Conservation (phyloP, 2,329 filamentous ascomycete species). For the Corinectria fuckeliana region DNA sequence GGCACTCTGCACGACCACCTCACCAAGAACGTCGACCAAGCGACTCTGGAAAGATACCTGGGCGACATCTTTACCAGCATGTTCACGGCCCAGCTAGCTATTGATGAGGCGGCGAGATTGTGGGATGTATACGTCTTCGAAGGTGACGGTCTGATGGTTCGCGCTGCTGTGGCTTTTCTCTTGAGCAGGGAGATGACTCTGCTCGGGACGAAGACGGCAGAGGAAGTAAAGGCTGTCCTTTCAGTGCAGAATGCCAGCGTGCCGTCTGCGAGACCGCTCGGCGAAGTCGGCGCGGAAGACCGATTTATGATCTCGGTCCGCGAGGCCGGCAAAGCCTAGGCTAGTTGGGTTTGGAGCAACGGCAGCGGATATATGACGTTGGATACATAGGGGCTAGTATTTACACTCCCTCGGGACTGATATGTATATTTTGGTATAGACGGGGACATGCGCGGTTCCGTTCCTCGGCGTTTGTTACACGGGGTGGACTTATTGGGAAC, state of each 20-base stretch:
- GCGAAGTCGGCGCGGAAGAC: slow-evolving; percentile 56
- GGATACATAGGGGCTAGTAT: slow-evolving; percentile 15
- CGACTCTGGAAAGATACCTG: slow-evolving; percentile 62
- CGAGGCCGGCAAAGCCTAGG: slow-evolving; percentile 44
- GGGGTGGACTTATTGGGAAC: slow-evolving; percentile 24
- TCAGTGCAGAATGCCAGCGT: slow-evolving; percentile 41
- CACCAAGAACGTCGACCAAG: slow-evolving; percentile 53
- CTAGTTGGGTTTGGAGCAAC: slow-evolving; percentile 15
- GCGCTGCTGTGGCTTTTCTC: slow-evolving; percentile 74
- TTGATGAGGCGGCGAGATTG: slow-evolving; percentile 74
- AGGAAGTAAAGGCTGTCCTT: slow-evolving; percentile 51
- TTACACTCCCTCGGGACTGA: slow-evolving; percentile 3
- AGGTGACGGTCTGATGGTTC: slow-evolving; percentile 73
- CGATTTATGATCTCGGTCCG: slow-evolving; percentile 46
- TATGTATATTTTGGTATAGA: slow-evolving; percentile 39
- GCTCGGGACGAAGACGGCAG: slow-evolving; percentile 52
- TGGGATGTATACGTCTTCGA: slow-evolving; percentile 89
- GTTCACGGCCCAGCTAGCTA: slow-evolving; percentile 67
- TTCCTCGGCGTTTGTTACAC: slow-evolving; percentile 35
- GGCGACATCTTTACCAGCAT: slow-evolving; percentile 66
- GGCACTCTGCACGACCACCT: slow-evolving; percentile 70
- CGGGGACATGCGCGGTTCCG: slow-evolving; percentile 31
- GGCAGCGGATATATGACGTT: slow-evolving; percentile 15
- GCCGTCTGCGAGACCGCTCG: slow-evolving; percentile 45
- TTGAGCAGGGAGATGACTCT: slow-evolving; percentile 59